phyloP scores from a whole-genome alignment of 129 eudicot species.

The Deinandra increscens region DNA sequence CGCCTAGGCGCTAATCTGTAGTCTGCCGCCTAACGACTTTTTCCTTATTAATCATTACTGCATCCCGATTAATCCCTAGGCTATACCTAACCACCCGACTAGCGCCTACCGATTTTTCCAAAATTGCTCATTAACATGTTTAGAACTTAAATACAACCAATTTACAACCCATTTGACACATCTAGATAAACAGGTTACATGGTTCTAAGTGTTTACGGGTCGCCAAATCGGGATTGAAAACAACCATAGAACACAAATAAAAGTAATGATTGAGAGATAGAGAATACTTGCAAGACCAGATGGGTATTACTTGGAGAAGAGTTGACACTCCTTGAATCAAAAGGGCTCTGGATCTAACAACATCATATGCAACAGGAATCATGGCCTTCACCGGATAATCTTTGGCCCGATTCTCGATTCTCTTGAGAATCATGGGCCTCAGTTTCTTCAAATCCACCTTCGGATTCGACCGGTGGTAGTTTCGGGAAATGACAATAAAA shows the following conservation, averaged over 20 bases:
- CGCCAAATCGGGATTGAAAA: too few relatives aligned
- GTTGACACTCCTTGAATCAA: conserved; percentile 72
- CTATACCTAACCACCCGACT: too few relatives aligned
- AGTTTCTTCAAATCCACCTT: conserved; percentile 59
- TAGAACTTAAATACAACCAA: background rate
- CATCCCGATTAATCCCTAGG: too few relatives aligned
- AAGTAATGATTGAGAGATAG: conserved; percentile 24
- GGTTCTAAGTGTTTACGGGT: background rate
- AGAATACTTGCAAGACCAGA: conserved; percentile 83
- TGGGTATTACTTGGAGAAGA: conserved; percentile 62
- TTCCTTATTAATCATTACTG: too few relatives aligned
- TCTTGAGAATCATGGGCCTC: conserved; percentile 72
- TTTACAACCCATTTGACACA: background rate
- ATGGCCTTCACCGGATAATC: conserved; percentile 65
- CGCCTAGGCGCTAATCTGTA: too few relatives aligned
- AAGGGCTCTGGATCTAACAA: conserved; percentile 49
- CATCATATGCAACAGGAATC: conserved; percentile 74
- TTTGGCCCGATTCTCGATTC: conserved; percentile 65
- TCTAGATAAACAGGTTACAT: background rate
- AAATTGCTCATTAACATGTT: background rate
- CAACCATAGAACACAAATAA: background rate
- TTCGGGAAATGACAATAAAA: conserved; percentile 24
- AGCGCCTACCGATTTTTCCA: too few relatives aligned
- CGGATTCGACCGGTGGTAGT: conserved; percentile 37
- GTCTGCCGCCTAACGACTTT: too few relatives aligned